Evolutionary conservation across 441 rosid genomes (phyloP).

Genomic region (Erodium texanum): DNA sequence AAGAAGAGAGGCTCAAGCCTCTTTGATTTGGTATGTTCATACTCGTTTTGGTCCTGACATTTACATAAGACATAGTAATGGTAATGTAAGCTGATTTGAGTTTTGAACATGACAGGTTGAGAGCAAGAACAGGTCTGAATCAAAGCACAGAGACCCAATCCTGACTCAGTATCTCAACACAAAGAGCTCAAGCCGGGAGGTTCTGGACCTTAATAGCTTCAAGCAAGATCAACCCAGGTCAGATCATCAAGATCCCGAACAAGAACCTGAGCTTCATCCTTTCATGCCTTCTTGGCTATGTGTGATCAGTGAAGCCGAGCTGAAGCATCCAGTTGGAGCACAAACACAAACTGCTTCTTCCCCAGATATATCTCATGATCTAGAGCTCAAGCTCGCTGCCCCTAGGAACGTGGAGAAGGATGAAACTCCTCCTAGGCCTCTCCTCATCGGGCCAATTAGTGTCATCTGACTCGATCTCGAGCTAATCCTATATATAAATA

Average conservation of each 20-base stretch:
- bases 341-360: background rate
- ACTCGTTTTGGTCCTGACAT: background rate
- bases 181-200: no score
- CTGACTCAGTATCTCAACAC: background rate
- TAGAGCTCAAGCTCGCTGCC: conserved; percentile 58
- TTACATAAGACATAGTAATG: background rate
- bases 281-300: conserved; percentile 1
- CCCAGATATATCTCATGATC: conserved; percentile 25
- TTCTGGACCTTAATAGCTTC: conserved; percentile 2
- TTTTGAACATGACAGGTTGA: conserved; percentile 17
- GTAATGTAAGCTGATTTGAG: background rate
- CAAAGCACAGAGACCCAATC: conserved; percentile 12
- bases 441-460: conserved; percentile 29
- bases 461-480: conserved; percentile 19
- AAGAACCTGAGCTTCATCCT: background rate
- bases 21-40: conserved; percentile 50
- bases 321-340: conserved; percentile 1
- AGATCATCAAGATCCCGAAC: conserved; percentile 17
- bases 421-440: conserved; percentile 21
- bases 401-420: conserved; percentile 26
- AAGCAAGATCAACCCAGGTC: conserved; percentile 5
- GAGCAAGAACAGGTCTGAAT: conserved; percentile 16
- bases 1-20: conserved; percentile 80
- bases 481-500: conserved; percentile 6
- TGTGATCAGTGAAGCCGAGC: background rate